Evolutionary conservation across 2,329 filamentous ascomycete genomes (phyloP).

Genomic region (Colletotrichum destructivum): DNA sequence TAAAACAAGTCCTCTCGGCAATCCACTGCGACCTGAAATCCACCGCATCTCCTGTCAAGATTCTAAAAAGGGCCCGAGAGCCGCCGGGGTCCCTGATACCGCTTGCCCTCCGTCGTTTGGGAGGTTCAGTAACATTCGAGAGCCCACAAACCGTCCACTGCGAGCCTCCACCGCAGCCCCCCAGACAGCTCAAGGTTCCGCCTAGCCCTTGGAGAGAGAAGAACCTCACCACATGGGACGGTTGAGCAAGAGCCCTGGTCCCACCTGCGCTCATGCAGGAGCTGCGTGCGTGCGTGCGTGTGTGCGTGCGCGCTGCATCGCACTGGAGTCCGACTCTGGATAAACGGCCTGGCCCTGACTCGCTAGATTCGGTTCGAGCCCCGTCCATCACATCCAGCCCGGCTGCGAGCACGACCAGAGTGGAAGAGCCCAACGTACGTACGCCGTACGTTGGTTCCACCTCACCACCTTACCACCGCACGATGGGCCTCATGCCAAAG

Average conservation of each 20-base stretch:
- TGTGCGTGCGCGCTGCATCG: conserved; percentile 1
- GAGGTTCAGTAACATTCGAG: conserved; percentile 14
- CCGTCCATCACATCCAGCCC: neutral
- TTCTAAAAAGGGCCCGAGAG: conserved; percentile 30
- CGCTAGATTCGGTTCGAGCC: conserved; percentile 16
- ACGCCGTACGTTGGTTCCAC: neutral
- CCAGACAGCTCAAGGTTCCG: neutral
- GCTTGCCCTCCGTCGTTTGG: neutral
- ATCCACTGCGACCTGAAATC: conserved; percentile 38
- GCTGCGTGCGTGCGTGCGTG: neutral
- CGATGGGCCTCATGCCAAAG: neutral
- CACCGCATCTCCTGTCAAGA: conserved; percentile 29
- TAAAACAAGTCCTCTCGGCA: conserved; percentile 38
- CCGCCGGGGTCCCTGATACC: neutral
- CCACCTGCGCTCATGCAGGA: conserved; percentile 15
- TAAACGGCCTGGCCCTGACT: conserved; percentile 12
- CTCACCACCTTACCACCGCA: neutral
- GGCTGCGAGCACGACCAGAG: no score
- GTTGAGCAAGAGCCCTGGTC: neutral
- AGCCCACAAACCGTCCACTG: conserved; percentile 8
- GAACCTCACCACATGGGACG: conserved; percentile 12
- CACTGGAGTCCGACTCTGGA: conserved; percentile 7
- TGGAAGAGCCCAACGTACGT: neutral
- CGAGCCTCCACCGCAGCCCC: conserved; percentile 9
- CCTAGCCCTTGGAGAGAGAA: neutral